Evolutionary conservation across 1,284 basidiomycete species (phyloP).

Genomic region (Mrakiaceae sp.): DNA sequence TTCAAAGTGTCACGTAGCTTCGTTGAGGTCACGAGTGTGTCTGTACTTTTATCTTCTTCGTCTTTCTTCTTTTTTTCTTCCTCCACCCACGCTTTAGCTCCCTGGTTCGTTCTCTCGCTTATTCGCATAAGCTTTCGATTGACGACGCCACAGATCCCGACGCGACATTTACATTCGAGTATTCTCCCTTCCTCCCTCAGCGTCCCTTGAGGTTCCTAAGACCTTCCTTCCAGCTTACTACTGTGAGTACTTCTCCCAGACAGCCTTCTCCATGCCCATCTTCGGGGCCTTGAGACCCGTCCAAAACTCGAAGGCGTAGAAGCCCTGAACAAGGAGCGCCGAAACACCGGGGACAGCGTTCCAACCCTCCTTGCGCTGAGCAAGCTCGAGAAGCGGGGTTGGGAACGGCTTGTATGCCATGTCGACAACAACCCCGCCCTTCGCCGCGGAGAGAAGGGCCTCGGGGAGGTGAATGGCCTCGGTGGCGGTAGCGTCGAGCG

Average conservation of each 20-base stretch:
- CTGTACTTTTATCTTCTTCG: too few relatives aligned
- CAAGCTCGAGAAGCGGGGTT: constrained; percentile 53
- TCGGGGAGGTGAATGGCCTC: constrained; percentile 46
- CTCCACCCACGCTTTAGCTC: too few relatives aligned
- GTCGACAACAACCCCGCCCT: constrained; percentile 64
- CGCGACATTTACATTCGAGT: too few relatives aligned
- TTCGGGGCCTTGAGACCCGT: constrained; percentile 44
- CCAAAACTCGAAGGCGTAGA: constrained; percentile 72
- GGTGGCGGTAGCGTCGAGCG: constrained; percentile 27
- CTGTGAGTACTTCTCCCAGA: constrained; percentile 29
- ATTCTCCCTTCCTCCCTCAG: too few relatives aligned
- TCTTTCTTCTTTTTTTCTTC: too few relatives aligned
- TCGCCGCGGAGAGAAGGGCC: constrained; percentile 32
- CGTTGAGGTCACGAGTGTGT: too few relatives aligned
- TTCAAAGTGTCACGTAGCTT: too few relatives aligned
- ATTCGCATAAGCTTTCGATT: too few relatives aligned
- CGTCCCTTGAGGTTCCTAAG: too few relatives aligned
- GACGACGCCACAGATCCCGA: too few relatives aligned
- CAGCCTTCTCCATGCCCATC: constrained; percentile 34
- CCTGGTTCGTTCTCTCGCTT: too few relatives aligned
- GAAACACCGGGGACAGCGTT: constrained; percentile 62
- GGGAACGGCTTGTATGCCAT: constrained; percentile 78
- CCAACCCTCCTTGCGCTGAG: constrained; percentile 49
- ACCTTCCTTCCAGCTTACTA: neutral
- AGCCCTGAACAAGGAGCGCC: constrained; percentile 76